Evolutionary conservation across 169 alveolate species (phyloP).

Genomic region (Toxoplasma gondii): DNA sequence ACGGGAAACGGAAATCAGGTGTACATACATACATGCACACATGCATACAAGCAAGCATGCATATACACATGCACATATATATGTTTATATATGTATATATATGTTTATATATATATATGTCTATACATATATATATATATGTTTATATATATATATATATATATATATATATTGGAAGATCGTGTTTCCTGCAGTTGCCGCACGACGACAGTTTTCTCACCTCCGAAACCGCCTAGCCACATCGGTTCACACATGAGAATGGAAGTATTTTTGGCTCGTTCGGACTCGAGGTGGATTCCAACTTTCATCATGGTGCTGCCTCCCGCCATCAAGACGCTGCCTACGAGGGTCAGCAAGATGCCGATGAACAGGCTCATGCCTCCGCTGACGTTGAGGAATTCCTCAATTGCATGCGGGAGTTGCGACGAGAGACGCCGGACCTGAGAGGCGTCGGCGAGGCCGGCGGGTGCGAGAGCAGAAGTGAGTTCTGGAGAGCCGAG

Average conservation of each 20-base stretch:
- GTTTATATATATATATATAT: too few relatives aligned
- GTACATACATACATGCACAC: too few relatives aligned
- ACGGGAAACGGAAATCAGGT: too few relatives aligned
- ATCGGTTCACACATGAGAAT: slow-evolving; percentile 19
- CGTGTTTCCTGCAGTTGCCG: too few relatives aligned
- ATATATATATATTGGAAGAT: too few relatives aligned
- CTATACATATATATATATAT: too few relatives aligned
- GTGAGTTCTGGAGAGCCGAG: neutral
- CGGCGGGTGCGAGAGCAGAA: neutral
- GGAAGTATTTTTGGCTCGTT: neutral
- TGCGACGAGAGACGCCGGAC: neutral
- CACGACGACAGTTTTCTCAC: neutral
- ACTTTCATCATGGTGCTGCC: slow-evolving; percentile 84
- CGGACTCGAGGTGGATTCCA: slow-evolving; percentile 78
- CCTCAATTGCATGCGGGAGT: slow-evolving; percentile 14
- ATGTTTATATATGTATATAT: too few relatives aligned
- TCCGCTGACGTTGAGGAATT: neutral
- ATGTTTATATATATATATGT: too few relatives aligned
- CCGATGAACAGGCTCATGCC: slow-evolving; percentile 76
- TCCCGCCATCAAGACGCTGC: slow-evolving; percentile 84
- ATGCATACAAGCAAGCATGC: too few relatives aligned
- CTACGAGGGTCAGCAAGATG: slow-evolving; percentile 79
- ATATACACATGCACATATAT: too few relatives aligned
- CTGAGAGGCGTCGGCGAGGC: neutral
- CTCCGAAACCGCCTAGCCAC: slow-evolving; percentile 3